Base-by-base conservation (phyloP, 106 monocot genomes). In the Alisma plantagoaquatica region DNA sequence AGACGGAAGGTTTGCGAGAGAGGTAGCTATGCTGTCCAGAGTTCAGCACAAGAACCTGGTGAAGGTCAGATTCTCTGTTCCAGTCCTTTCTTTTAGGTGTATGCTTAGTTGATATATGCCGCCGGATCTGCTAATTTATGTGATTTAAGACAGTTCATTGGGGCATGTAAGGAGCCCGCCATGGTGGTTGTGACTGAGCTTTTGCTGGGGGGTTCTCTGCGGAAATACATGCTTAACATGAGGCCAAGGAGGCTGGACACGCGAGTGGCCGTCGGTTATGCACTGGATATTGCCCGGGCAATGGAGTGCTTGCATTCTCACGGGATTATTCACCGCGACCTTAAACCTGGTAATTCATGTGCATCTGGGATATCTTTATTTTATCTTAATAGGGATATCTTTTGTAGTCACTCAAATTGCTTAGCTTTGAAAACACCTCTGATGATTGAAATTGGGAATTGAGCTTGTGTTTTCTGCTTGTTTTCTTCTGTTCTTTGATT, bases 111-210 rank as follows among this genome's bases (percentile, higher is more conserved):
- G n/a, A n/a, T n/a, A n/a, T n/a, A n/a, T n/a, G n/a, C n/a, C n/a
- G n/a, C n/a, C n/a, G n/a, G n/a, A n/a, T n/a, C n/a, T n/a, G n/a
- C n/a, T n/a, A n/a, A n/a, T n/a, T n/a, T n/a, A n/a, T n/a, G n/a
- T n/a, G n/a, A n/a, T 23, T 2, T 23, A 46, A 21, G 33, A 44
- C 73, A 96, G 96, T 89, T 96, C 43, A 72, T 96, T 48, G 89
- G 96, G 43, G 88, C 96, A 38, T 96, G 96, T 46, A 84, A 76
- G 71, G 96, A 96, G 69, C 96, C 96, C 26, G 68, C 84, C 10
- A 96, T 96, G 96, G 88, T 96, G 61, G 89, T 96, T 35, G 96
- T 96, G 14, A 96, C 89, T 23, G 96, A 96, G 74, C 89, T 96
- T 20, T 62, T 96, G 42, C 58, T 74, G 23, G 96, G 96, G 11